Percentiles rank a stretch among this genome's conserved stretches.
These are phyloP conservation scores for Cladosporium sp. DNA, from an alignment of 2,329 filamentous ascomycete species.

Conservation along the genomic window DNA sequence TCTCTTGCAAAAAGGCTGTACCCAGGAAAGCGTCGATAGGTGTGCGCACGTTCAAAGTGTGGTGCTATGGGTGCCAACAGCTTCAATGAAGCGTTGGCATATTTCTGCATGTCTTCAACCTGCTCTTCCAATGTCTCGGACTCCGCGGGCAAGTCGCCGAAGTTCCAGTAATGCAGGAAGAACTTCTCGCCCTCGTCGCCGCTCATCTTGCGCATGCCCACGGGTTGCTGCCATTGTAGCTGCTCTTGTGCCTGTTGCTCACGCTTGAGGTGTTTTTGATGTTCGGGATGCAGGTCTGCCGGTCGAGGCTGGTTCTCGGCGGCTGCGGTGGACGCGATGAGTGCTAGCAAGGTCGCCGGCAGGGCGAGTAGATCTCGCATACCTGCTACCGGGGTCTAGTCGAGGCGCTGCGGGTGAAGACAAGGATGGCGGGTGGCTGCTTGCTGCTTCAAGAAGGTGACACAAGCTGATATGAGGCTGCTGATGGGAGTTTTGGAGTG, in stretches of 20 bases:
- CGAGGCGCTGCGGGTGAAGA: constrained; percentile 4
- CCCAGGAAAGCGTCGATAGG: constrained; percentile 17
- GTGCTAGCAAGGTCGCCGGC: constrained; percentile 23
- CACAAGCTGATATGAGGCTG: constrained; percentile 1
- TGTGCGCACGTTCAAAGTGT: constrained; percentile 6
- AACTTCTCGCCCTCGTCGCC: constrained; percentile 70
- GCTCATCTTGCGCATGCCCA: constrained; percentile 68
- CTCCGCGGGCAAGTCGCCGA: constrained; percentile 27
- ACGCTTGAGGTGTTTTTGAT: constrained; percentile 40
- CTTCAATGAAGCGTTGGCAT: constrained; percentile 4
- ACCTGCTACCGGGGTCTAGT: not conserved
- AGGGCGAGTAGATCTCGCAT: constrained; percentile 26
- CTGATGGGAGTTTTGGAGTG: not conserved
- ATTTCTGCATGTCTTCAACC: not conserved
- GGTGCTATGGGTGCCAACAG: constrained; percentile 12
- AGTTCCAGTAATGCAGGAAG: constrained; percentile 60
- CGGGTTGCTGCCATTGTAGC: constrained; percentile 45
- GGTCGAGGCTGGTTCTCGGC: constrained; percentile 41
- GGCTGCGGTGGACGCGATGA: constrained; percentile 18
- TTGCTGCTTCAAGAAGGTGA: constrained; percentile 1
- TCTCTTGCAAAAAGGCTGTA: constrained; percentile 48
- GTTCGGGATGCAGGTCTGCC: constrained; percentile 46
- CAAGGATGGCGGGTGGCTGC: constrained; percentile 9
- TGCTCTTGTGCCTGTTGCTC: constrained; percentile 38
- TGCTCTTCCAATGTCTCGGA: constrained; percentile 3